Conservation (phyloP, 1,139 yeast genomes). For the Debaryomyces udenii region DNA sequence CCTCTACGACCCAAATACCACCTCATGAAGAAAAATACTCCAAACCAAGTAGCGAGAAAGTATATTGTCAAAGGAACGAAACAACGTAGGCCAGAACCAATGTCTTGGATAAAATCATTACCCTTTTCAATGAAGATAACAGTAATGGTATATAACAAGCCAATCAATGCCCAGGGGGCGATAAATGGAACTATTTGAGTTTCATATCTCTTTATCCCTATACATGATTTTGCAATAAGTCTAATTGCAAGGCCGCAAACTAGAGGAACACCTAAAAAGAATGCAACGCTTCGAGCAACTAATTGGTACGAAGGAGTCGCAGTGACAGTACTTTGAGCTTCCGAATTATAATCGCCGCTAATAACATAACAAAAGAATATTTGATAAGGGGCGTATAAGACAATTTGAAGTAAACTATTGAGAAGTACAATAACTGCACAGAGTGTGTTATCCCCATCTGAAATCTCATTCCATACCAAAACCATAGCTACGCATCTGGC, state of each 20-base stretch:
- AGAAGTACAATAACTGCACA: constrained; percentile 58
- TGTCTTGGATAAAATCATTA: constrained; percentile 49
- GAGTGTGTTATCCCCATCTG: constrained; percentile 53
- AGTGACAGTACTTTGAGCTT: constrained; percentile 11
- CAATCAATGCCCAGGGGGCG: constrained; percentile 55
- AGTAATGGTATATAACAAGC: constrained; percentile 54
- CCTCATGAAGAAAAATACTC: constrained; percentile 44
- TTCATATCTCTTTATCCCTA: constrained; percentile 34
- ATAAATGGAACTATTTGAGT: constrained; percentile 39
- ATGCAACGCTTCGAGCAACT: constrained; percentile 56
- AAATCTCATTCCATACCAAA: constrained; percentile 60
- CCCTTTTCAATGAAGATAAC: constrained; percentile 60
- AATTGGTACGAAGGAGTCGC: constrained; percentile 33
- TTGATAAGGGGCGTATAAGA: constrained; percentile 58
- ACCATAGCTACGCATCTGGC: constrained; percentile 72
- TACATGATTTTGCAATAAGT: constrained; percentile 23
- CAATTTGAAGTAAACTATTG: constrained; percentile 56
- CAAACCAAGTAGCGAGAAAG: constrained; percentile 53
- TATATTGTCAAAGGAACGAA: constrained; percentile 54
- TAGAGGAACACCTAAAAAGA: constrained; percentile 59
- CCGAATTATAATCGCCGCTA: constrained; percentile 21
- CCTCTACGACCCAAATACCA: constrained; percentile 21
- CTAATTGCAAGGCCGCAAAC: constrained; percentile 50
- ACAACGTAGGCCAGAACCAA: constrained; percentile 54
- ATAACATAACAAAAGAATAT: constrained; percentile 49